A percentile compares a stretch with the other conserved stretches of the same genome.
These are phyloP conservation scores for Claviceps monticola DNA, from an alignment of 2,329 filamentous ascomycete species.

Conservation along the genomic window DNA sequence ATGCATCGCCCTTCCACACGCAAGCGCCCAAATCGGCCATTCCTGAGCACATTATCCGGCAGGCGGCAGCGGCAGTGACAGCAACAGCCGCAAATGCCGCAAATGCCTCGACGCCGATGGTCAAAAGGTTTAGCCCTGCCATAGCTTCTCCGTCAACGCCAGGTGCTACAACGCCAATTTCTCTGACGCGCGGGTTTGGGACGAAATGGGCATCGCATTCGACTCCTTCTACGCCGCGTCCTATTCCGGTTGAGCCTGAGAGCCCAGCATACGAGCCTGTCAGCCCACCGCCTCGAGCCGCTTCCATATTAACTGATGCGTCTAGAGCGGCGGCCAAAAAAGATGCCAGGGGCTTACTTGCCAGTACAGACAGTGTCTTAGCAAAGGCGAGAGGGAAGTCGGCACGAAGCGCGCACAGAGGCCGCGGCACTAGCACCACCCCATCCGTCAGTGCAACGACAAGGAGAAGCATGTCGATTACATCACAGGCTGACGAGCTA, in stretches of 20 bases:
- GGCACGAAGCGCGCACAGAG: slow-evolving; percentile 22
- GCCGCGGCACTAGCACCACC: slow-evolving; percentile 20
- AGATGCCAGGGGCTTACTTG: slow-evolving; percentile 13
- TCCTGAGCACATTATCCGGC: slow-evolving; percentile 28
- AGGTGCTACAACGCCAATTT: slow-evolving; percentile 14
- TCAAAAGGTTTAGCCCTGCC: slow-evolving; percentile 18
- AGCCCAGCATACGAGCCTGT: slow-evolving; percentile 45
- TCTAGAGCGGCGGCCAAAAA: slow-evolving; percentile 18
- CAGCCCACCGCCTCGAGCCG: slow-evolving; percentile 35
- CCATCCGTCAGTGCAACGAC: slow-evolving; percentile 21
- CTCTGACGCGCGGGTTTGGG: slow-evolving; percentile 26
- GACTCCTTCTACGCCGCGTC: slow-evolving; percentile 43
- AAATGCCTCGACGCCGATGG: slow-evolving; percentile 11
- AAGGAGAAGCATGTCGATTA: slow-evolving; percentile 31
- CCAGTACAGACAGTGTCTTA: slow-evolving; percentile 12
- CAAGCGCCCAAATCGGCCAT: slow-evolving; percentile 24
- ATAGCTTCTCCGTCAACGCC: slow-evolving; percentile 23
- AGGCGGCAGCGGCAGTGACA: slow-evolving; percentile 17
- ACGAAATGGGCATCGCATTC: slow-evolving; percentile 46
- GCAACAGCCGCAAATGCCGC: slow-evolving; percentile 12
- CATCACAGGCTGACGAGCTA: slow-evolving; percentile 34
- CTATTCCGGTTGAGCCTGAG: slow-evolving; percentile 22
- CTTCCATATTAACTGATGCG: slow-evolving; percentile 22
- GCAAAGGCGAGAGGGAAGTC: slow-evolving; percentile 23
- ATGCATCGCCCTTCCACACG: slow-evolving; percentile 15